Percentiles rank a stretch among this genome's conserved stretches.
Conservation (phyloP, 805 yeast genomes). For the Saccharomycopsis malanga region DNA sequence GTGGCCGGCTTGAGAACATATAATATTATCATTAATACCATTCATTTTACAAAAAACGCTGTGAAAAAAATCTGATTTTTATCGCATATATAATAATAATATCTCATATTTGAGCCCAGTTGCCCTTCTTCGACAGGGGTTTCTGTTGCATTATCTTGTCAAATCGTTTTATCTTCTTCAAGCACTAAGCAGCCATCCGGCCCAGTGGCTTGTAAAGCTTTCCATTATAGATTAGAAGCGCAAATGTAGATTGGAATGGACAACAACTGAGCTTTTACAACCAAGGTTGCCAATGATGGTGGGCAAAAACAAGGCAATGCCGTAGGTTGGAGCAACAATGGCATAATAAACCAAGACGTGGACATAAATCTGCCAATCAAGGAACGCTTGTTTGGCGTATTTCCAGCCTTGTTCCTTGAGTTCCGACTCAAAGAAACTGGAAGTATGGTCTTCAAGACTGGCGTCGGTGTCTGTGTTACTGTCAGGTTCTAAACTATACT, state of each 20-base stretch:
- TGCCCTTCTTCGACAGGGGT: too few relatives aligned
- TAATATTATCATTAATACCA: too few relatives aligned
- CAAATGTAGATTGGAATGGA: conserved; percentile 38
- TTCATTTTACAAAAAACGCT: too few relatives aligned
- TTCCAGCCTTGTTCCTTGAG: conserved; percentile 10
- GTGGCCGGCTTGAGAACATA: too few relatives aligned
- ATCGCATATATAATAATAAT: too few relatives aligned
- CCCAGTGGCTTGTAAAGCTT: too few relatives aligned
- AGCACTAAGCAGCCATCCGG: too few relatives aligned
- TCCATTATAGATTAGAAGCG: too few relatives aligned
- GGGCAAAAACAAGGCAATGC: conserved; percentile 38
- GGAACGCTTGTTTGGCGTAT: conserved; percentile 23
- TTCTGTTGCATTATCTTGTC: too few relatives aligned
- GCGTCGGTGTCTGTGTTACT: conserved; percentile 15
- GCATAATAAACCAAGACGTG: conserved; percentile 29
- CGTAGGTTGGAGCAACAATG: conserved; percentile 31
- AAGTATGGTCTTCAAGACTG: conserved; percentile 13
- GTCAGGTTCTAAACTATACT: conserved; percentile 18
- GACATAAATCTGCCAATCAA: conserved; percentile 30
- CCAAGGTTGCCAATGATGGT: conserved; percentile 39
- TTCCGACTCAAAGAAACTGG: conserved; percentile 18
- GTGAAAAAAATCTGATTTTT: too few relatives aligned
- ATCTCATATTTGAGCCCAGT: too few relatives aligned
- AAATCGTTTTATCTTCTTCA: too few relatives aligned
- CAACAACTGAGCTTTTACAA: conserved; percentile 36